Evolutionary conservation across 2,329 filamentous ascomycete genomes (phyloP).

Genomic region (Clarireedia sp.): DNA sequence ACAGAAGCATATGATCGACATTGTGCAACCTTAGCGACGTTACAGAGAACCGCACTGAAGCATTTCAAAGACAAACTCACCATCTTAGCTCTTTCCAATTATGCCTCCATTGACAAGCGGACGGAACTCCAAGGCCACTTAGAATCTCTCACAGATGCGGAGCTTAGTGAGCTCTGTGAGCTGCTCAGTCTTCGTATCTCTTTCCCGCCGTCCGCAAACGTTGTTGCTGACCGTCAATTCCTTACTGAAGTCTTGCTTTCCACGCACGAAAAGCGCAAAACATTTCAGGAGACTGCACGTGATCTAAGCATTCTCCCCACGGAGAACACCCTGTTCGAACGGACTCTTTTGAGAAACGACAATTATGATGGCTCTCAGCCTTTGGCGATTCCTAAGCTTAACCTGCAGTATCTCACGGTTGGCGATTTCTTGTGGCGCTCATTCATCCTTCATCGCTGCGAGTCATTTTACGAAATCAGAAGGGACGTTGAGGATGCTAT

Average conservation of each 20-base stretch:
- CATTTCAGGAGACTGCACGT: constrained; percentile 72
- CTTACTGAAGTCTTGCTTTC: constrained; percentile 66
- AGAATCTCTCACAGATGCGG: constrained; percentile 62
- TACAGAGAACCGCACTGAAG: constrained; percentile 72
- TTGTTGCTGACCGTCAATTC: constrained; percentile 57
- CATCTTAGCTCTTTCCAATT: constrained; percentile 88
- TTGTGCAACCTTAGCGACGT: constrained; percentile 63
- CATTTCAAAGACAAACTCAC: constrained; percentile 84
- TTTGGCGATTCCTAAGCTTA: constrained; percentile 86
- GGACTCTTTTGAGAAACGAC: constrained; percentile 70
- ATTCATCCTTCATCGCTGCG: constrained; percentile 78
- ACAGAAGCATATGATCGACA: constrained; percentile 73
- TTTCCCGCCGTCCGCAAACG: constrained; percentile 66
- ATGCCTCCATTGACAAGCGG: constrained; percentile 75
- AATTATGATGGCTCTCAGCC: constrained; percentile 80
- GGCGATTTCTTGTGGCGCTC: constrained; percentile 97
- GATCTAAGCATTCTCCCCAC: constrained; percentile 74
- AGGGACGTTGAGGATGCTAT: constrained; percentile 82
- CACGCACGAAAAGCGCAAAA: constrained; percentile 66
- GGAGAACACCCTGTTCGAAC: constrained; percentile 73
- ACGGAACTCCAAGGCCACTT: constrained; percentile 72
- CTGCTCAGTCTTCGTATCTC: constrained; percentile 69
- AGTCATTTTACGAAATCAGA: constrained; percentile 88
- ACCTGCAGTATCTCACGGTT: constrained; percentile 88
- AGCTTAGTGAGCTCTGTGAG: constrained; percentile 60